Conservation (phyloP, 164 flowering plant species). For the Brasenia schreberi region DNA sequence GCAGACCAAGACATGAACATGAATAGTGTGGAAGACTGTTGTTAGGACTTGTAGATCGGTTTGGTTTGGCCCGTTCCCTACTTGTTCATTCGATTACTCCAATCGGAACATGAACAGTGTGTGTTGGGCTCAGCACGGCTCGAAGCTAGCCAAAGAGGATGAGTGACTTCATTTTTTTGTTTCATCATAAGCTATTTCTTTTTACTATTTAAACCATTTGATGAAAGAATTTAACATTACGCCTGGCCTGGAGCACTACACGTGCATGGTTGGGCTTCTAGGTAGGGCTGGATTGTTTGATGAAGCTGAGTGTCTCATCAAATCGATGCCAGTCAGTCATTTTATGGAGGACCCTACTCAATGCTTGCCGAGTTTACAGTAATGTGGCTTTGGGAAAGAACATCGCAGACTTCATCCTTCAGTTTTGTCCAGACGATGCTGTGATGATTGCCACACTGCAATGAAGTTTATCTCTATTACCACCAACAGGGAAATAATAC, state of each 20-base stretch:
- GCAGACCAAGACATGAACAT: no score
- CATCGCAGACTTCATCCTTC: conserved; percentile 32
- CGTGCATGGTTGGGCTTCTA: conserved; percentile 47
- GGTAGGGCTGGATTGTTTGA: conserved; percentile 40
- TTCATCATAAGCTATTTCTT: neutral
- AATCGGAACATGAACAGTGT: no score
- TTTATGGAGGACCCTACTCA: conserved; percentile 52
- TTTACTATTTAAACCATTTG: conserved; percentile 29
- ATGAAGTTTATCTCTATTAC: conserved; percentile 40
- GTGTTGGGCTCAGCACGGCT: no score
- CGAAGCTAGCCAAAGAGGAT: no score
- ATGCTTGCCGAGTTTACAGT: conserved; percentile 37
- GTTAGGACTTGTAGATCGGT: no score
- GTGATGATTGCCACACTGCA: conserved; percentile 53
- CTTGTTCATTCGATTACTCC: no score
- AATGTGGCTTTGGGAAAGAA: conserved; percentile 32
- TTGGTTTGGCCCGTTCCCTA: no score
- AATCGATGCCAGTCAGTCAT: conserved; percentile 28
- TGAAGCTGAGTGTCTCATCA: conserved; percentile 44
- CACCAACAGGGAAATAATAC: conserved; percentile 32
- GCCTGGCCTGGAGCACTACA: conserved; percentile 58
- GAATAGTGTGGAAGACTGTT: no score
- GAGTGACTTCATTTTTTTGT: no score
- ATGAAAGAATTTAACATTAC: conserved; percentile 31
- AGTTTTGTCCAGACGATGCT: no score